phyloP scores from a whole-genome alignment of 1,284 basidiomycete genomes.

The Neolentinus lepideus region DNA sequence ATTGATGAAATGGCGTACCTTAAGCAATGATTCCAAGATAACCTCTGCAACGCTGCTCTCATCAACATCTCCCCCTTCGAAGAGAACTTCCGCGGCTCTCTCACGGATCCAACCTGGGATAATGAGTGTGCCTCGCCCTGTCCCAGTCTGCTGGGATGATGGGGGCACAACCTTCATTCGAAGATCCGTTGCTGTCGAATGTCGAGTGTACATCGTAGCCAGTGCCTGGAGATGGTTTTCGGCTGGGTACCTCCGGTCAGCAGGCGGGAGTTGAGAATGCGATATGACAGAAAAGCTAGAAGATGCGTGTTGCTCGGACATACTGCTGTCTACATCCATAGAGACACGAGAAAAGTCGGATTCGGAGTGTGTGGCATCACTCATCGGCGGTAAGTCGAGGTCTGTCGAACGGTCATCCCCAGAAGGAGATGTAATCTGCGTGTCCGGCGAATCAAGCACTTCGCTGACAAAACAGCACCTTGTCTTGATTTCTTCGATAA shows the following conservation, averaged over 20 bases:
- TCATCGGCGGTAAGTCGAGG: slow-evolving; percentile 45
- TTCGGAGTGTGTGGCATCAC: slow-evolving; percentile 52
- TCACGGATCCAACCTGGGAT: slow-evolving; percentile 96
- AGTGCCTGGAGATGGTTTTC: slow-evolving; percentile 58
- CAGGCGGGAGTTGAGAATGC: slow-evolving; percentile 23
- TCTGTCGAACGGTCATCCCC: slow-evolving; percentile 36
- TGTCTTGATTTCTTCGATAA: slow-evolving; percentile 82
- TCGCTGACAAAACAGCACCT: slow-evolving; percentile 75
- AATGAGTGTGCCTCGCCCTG: slow-evolving; percentile 70
- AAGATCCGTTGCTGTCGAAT: slow-evolving; percentile 70
- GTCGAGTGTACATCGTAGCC: slow-evolving; percentile 58
- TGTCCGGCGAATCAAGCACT: slow-evolving; percentile 35
- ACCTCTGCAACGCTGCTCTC: slow-evolving; percentile 78
- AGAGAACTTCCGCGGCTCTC: slow-evolving; percentile 84
- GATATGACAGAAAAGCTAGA: slow-evolving; percentile 55
- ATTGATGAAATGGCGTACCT: slow-evolving; percentile 36
- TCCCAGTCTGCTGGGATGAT: slow-evolving; percentile 52
- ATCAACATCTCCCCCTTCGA: slow-evolving; percentile 85
- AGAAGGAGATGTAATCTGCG: slow-evolving; percentile 33
- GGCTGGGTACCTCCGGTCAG: slow-evolving; percentile 18
- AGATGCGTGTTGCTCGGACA: slow-evolving; percentile 41
- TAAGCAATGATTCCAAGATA: slow-evolving; percentile 70
- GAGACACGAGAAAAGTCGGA: slow-evolving; percentile 55
- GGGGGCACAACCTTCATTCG: slow-evolving; percentile 62
- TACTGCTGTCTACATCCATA: slow-evolving; percentile 39